These are phyloP conservation scores for Rhizomucor pusillus DNA, from an alignment of 371 early-diverging fungal species.

Conservation along the genomic window DNA sequence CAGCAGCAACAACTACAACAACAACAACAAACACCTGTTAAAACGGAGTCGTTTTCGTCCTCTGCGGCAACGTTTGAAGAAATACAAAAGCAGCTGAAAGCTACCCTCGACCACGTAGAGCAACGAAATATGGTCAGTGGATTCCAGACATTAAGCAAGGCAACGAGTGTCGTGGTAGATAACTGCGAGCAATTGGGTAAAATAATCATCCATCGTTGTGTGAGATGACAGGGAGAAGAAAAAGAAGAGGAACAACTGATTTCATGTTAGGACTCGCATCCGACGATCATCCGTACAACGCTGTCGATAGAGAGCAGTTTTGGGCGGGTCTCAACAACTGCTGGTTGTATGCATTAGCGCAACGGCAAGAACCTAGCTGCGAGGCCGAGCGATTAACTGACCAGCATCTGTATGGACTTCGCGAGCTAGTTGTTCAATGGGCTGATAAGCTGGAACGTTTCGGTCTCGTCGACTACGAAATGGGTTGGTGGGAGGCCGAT, in stretches of 20 bases:
- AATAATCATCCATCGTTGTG: not conserved
- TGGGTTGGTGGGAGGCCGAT: constrained; percentile 84
- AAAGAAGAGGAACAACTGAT: not conserved
- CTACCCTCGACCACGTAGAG: constrained; percentile 67
- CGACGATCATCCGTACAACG: constrained; percentile 50
- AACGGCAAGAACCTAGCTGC: constrained; percentile 53
- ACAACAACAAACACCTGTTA: too few species aligned
- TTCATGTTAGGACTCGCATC: constrained; percentile 43
- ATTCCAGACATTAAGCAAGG: constrained; percentile 68
- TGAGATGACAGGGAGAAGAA: not conserved
- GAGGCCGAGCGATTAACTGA: constrained; percentile 58
- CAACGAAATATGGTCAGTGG: constrained; percentile 66
- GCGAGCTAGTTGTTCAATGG: constrained; percentile 68
- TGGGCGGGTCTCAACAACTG: constrained; percentile 81
- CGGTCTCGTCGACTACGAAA: constrained; percentile 84
- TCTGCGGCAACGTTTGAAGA: constrained; percentile 51
- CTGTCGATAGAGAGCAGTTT: constrained; percentile 65
- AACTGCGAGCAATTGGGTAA: constrained; percentile 73
- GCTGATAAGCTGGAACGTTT: constrained; percentile 72
- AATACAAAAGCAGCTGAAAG: constrained; percentile 70
- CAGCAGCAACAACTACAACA: too few species aligned
- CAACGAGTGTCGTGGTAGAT: constrained; percentile 70
- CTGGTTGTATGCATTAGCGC: constrained; percentile 75
- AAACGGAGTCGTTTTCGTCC: not conserved
- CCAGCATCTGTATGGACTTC: constrained; percentile 62